phyloP scores from a whole-genome alignment of 73 alveolate species.

The Effrenium voratum region DNA sequence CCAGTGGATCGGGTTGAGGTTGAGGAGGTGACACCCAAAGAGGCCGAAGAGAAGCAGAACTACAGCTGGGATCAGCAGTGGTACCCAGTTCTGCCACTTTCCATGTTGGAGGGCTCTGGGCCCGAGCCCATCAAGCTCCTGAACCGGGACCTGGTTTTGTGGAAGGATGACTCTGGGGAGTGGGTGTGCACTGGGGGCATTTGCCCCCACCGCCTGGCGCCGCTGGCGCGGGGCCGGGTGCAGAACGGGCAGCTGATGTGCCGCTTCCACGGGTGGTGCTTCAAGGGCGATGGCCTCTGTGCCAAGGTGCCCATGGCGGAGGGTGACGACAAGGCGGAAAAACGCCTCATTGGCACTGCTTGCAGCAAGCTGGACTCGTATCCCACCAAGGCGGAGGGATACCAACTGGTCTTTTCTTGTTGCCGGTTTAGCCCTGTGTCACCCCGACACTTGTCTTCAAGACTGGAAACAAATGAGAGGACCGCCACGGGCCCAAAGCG shows the following conservation, averaged over 20 bases:
- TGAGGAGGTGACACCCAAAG: neutral
- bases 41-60: no score
- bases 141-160: conserved; percentile 54
- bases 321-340: conserved; percentile 52
- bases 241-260: conserved; percentile 71
- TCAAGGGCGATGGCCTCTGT: conserved; percentile 64
- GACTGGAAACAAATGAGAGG: no score
- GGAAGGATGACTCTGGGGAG: conserved; percentile 74
- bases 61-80: conserved; percentile 59
- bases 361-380: conserved; percentile 38
- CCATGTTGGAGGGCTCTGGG: conserved; percentile 41
- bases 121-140: conserved; percentile 74
- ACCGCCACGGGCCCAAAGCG: no score
- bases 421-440: no score
- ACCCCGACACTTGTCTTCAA: no score
- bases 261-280: conserved; percentile 87
- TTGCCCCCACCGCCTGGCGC: conserved; percentile 79
- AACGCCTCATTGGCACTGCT: conserved; percentile 10
- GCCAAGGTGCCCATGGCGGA: conserved; percentile 70
- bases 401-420: no score
- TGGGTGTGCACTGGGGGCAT: conserved; percentile 71
- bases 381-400: conserved; percentile 48
- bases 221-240: conserved; percentile 79
- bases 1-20: no score
- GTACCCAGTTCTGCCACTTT: conserved; percentile 65